Base-by-base conservation (phyloP, 1,284 basidiomycete genomes). In the Somion occarium region DNA sequence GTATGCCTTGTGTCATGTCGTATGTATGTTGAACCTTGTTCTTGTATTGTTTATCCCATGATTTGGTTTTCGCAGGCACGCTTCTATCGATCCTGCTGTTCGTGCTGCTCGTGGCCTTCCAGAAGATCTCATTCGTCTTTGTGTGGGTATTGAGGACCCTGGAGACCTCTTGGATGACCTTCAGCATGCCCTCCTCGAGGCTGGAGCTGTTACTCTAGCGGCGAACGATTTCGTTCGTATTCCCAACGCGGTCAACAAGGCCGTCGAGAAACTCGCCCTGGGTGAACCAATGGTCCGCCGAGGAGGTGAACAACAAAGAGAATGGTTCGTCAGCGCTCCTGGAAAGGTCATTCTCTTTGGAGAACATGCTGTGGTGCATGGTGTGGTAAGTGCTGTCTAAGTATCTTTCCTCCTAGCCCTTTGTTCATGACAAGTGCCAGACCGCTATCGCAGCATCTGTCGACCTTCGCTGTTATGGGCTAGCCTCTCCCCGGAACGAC, bases 1-100 rank as follows among this genome's bases (percentile, higher is more conserved):
- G 92, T 61, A 99, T 99, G 97, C 97, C 97, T 42, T 99, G 97
- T 69, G 85, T 95, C 60, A 99, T 99, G 97, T 97, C 93, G 93
- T 96, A 70, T 72, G 93, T 83, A 61, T 20, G 11, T 2, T 15
- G 15, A 34, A 20, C 11, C 44, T 53, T 50, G 47, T 38, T 38
- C 46, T 50, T 25, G 46, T 23, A 52, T 53, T 45, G 45, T 20
- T 44, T 26, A 55, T 48, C 50, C 46, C 44, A 52, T 54, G 45
- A 49, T 52, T 50, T 46, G 42, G 54, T 38, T 54, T 34, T 50
- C 30, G n/a, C 58, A 96, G 93, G 23, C 97, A 99, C 70, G 95
- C 97, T 24, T 98, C 95, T 38, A 99, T 99, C 61, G 94, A 98
- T 64, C 84, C 96, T 26, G 91, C 92, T 30, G 85, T 87, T 20